phyloP scores from a whole-genome alignment of 768 basidiomycete genomes.

The Solioccasus polychromus region DNA sequence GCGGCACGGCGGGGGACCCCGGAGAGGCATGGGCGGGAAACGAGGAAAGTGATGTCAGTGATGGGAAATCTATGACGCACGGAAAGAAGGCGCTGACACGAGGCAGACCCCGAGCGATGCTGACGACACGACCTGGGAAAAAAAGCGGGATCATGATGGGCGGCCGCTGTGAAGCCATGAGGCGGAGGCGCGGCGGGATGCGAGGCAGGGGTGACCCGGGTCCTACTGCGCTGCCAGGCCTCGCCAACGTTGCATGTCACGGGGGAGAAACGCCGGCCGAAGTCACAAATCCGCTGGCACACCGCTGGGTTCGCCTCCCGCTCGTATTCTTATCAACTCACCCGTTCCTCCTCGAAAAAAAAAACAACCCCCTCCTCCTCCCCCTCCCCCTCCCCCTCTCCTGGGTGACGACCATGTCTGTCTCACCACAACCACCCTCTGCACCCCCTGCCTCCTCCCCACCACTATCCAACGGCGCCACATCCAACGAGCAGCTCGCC shows the following conservation, averaged over 20 bases:
- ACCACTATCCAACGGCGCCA: conserved; percentile 16
- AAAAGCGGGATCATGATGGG: conserved; percentile 16
- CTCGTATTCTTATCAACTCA: conserved; percentile 20
- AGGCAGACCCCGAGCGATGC: conserved; percentile 22
- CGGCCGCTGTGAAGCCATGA: conserved; percentile 19
- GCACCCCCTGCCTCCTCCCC: conserved; percentile 1
- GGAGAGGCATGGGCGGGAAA: neutral
- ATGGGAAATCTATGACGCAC: conserved; percentile 15
- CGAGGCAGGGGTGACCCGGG: conserved; percentile 18
- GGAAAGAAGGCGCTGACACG: conserved; percentile 29
- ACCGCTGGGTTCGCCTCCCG: conserved; percentile 13
- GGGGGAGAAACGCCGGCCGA: conserved; percentile 27
- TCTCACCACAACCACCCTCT: conserved; percentile 16
- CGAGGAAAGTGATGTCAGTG: conserved; percentile 15
- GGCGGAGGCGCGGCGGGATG: conserved; percentile 22
- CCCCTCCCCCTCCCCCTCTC: neutral
- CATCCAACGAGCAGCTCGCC: conserved; percentile 53
- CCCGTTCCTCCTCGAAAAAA: too few species aligned
- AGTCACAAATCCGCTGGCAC: conserved; percentile 15
- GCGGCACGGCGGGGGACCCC: conserved; percentile 7
- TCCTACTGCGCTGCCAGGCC: conserved; percentile 16
- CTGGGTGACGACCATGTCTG: conserved; percentile 12
- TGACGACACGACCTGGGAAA: conserved; percentile 20
- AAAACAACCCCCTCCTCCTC: neutral
- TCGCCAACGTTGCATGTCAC: conserved; percentile 32